Evolutionary conservation across 2,329 filamentous ascomycete genomes (phyloP), one percentile per base, ranked within the genome.

Genomic region (Fusarium sp.): DNA sequence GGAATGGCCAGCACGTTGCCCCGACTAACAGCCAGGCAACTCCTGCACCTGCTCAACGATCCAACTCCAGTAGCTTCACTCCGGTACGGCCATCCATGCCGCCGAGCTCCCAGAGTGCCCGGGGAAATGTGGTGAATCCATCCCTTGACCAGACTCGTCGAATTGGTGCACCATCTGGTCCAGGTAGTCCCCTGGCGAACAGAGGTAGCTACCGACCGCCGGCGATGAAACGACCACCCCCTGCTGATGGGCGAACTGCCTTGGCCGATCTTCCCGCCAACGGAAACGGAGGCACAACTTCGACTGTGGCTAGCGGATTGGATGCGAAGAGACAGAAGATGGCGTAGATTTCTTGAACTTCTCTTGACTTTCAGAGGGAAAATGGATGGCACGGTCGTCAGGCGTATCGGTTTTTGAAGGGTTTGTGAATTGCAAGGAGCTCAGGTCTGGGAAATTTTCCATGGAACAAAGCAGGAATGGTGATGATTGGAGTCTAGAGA

Each of bases 181-280:
- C 81, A 1, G 83, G 81, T n/a, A 90, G 87, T 75, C 88, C 88
- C 14, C 81, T 89, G 45, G 84, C 81, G 11, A 91, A 90, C 72
- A 81, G 88, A 32, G 81, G 82, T n/a, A 84, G 85, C 70, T 91
- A 90, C 70, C 84, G 84, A 18, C 88, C 88, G 14, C 86, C 86
- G 3, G 89, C 87, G 1, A 87, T 90, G 80, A 89, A 88, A 77
- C 80, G 87, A 32, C 83, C 85, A 5, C 75, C 79, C 42, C 77
- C 79, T 2, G 75, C 59, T 10, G 80, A 78, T n/a, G 62, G 69
- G 30, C 81, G 87, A 63, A 75, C 84, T 14, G 84, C 86, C 4
- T 73, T 89, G 50, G 82, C 82, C 3, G 88, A 89, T 57, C 79
- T 89, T 16, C 80, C 86, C 12, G 81, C 80, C 15, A 89, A 88